These are phyloP conservation scores for Crithidia brevicula DNA, from an alignment of 208 protist genomes.

Conservation along the genomic window DNA sequence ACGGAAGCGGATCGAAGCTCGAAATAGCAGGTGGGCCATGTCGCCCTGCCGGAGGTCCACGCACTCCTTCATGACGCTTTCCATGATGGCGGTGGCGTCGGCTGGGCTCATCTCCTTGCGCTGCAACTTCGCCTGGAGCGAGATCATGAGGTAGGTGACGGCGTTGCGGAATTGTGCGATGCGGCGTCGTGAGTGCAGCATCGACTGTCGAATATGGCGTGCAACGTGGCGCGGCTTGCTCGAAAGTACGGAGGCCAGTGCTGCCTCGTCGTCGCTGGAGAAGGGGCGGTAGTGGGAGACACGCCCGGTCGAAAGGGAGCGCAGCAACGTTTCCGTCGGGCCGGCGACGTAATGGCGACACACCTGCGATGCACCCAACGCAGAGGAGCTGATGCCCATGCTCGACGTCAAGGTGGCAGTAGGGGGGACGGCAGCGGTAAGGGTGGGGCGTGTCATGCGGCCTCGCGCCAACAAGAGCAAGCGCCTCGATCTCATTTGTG, in stretches of 20 bases:
- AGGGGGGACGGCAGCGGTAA: neutral
- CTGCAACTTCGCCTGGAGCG: slow-evolving; percentile 84
- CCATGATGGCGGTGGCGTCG: slow-evolving; percentile 77
- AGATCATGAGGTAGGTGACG: slow-evolving; percentile 92
- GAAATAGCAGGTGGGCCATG: slow-evolving; percentile 92
- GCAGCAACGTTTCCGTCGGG: neutral
- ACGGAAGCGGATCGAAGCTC: slow-evolving; percentile 86
- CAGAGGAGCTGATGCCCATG: neutral
- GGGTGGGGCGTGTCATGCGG: too few species aligned
- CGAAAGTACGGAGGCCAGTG: slow-evolving; percentile 71
- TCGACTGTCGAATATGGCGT: slow-evolving; percentile 84
- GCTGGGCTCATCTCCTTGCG: slow-evolving; percentile 65
- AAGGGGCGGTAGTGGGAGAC: slow-evolving; percentile 70
- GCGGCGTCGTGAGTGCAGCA: slow-evolving; percentile 74
- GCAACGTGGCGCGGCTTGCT: slow-evolving; percentile 85
- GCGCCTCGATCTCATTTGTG: too few species aligned
- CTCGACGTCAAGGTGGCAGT: too few species aligned
- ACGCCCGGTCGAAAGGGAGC: neutral
- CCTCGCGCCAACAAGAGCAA: too few species aligned
- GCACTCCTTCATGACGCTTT: slow-evolving; percentile 90
- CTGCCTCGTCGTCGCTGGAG: slow-evolving; percentile 81
- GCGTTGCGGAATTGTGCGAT: slow-evolving; percentile 89
- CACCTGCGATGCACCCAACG: neutral
- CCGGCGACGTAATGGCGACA: slow-evolving; percentile 12
- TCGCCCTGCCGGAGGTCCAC: slow-evolving; percentile 88